phyloP scores from a whole-genome alignment of 2,329 filamentous ascomycete species.

The Nemania serpens region DNA sequence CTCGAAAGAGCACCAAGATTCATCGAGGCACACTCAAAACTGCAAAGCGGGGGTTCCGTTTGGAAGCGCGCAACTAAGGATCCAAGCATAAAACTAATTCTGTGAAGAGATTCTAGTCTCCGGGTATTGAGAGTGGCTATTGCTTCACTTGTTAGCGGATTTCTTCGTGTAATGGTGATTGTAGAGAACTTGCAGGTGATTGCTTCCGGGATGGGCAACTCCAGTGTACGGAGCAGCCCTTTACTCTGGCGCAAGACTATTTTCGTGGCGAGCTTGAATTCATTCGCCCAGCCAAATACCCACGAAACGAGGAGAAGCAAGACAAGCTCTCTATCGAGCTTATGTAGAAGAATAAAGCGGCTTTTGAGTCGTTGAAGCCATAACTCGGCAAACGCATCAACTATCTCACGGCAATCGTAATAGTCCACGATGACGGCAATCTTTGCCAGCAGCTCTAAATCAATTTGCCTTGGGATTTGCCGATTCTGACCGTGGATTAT shows the following conservation, averaged over 20 bases:
- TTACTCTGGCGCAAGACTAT: not conserved
- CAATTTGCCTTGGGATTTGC: not conserved
- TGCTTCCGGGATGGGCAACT: conserved; percentile 1
- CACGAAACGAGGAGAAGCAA: not conserved
- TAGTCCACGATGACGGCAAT: conserved; percentile 12
- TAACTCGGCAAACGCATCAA: conserved; percentile 9
- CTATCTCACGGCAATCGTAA: conserved; percentile 1
- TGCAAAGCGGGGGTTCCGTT: not conserved
- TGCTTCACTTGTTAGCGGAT: not conserved
- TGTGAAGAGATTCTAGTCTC: not conserved
- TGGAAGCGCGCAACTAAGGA: not conserved
- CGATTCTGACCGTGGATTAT: conserved; percentile 8
- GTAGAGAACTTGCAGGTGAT: not conserved
- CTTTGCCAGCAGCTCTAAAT: conserved; percentile 4
- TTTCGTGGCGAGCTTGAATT: not conserved
- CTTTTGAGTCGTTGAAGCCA: not conserved
- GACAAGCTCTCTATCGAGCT: not conserved
- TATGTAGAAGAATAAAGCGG: not conserved
- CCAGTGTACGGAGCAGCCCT: not conserved
- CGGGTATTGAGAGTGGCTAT: not conserved
- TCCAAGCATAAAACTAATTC: not conserved
- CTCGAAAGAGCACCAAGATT: conserved; percentile 3
- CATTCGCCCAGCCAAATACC: conserved; percentile 3
- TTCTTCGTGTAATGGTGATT: not conserved
- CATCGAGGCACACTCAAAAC: conserved; percentile 7